A percentile compares a stretch with the other conserved stretches of the same genome.
Evolutionary conservation across 2,329 filamentous ascomycete genomes (phyloP).

Genomic region (Penicillium sp.): DNA sequence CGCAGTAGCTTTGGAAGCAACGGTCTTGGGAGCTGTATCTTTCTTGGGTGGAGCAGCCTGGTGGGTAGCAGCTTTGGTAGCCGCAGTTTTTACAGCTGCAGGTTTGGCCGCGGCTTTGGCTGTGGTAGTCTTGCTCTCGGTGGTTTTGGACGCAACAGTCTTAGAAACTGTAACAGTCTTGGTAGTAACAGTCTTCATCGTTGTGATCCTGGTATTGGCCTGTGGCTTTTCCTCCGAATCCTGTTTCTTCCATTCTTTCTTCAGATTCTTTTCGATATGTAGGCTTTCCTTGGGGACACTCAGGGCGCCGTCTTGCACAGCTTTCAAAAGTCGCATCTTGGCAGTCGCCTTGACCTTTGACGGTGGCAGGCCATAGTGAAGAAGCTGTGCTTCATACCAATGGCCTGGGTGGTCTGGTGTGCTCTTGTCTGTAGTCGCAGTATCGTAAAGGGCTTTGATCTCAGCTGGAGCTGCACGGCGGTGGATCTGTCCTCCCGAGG

Average conservation of each 20-base stretch:
- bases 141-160: background rate
- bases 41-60: background rate
- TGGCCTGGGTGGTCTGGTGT: constrained; percentile 56
- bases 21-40: background rate
- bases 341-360: constrained; percentile 61
- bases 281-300: constrained; percentile 51
- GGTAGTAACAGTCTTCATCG: background rate
- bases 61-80: background rate
- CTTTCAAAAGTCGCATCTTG: constrained; percentile 59
- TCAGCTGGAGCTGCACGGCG: constrained; percentile 49
- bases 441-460: constrained; percentile 47
- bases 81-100: background rate
- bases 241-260: constrained; percentile 57
- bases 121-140: background rate
- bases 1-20: background rate
- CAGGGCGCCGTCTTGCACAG: constrained; percentile 52
- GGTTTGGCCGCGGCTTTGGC: background rate
- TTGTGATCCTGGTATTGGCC: background rate
- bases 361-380: constrained; percentile 60
- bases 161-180: constrained; percentile 2
- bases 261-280: constrained; percentile 56
- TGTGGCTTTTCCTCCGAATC: constrained; percentile 33
- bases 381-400: constrained; percentile 63
- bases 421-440: constrained; percentile 4
- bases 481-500: constrained; percentile 46